Evolutionary conservation across 257 asterid species (phyloP).

Genomic region (Schizonepeta tenuifolia): DNA sequence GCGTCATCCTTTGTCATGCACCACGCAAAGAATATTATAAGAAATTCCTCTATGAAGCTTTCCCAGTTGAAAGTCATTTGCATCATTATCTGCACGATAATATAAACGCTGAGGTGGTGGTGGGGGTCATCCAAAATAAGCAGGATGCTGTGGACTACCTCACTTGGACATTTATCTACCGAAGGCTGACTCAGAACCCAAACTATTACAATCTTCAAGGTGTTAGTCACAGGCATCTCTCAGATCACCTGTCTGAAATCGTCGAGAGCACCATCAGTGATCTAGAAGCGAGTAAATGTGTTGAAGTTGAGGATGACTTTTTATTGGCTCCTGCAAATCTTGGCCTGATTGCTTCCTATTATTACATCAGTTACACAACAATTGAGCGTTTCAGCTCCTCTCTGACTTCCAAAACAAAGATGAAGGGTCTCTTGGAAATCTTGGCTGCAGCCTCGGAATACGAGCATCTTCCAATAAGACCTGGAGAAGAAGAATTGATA

Average conservation of each 20-base stretch:
- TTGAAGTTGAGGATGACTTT: constrained; percentile 45
- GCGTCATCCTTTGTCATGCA: constrained; percentile 67
- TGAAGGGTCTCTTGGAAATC: constrained; percentile 65
- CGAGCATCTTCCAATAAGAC: constrained; percentile 59
- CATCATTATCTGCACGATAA: constrained; percentile 67
- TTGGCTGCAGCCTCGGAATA: constrained; percentile 63
- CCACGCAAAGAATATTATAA: constrained; percentile 64
- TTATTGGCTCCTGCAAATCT: constrained; percentile 54
- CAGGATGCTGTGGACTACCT: constrained; percentile 71
- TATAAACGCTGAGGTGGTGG: constrained; percentile 64
- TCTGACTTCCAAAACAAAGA: constrained; percentile 54
- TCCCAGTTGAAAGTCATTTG: constrained; percentile 68
- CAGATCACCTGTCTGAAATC: constrained; percentile 65
- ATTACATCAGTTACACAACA: constrained; percentile 63
- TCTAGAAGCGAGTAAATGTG: constrained; percentile 61
- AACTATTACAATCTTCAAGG: constrained; percentile 67
- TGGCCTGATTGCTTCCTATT: constrained; percentile 60
- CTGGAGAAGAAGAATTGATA: constrained; percentile 64
- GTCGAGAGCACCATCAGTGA: constrained; percentile 59
- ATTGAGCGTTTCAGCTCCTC: constrained; percentile 65
- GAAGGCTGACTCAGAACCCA: constrained; percentile 65
- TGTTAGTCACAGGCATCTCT: constrained; percentile 63
- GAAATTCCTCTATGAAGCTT: constrained; percentile 60
- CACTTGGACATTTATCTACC: constrained; percentile 63
- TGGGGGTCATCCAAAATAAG: constrained; percentile 60